Evolutionary conservation across 768 basidiomycete genomes (phyloP).

Genomic region (Hericium coralloides): DNA sequence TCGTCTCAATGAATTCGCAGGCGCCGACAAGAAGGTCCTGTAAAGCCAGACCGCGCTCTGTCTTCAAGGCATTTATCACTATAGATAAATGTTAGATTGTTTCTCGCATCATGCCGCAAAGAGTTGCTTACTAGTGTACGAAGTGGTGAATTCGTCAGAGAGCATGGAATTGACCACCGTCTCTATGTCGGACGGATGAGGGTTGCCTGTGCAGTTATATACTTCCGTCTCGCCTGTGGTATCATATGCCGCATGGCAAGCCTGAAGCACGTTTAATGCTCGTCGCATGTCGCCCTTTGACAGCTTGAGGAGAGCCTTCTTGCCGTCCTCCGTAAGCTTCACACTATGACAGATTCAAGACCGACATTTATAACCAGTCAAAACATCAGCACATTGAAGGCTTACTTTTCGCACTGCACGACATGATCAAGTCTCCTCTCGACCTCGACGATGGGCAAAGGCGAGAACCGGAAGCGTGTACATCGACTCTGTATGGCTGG

Average conservation of each 20-base stretch:
- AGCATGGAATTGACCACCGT: slow-evolving; percentile 93
- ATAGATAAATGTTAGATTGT: background rate
- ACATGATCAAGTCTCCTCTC: slow-evolving; percentile 74
- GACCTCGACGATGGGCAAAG: slow-evolving; percentile 77
- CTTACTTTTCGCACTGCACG: slow-evolving; percentile 78
- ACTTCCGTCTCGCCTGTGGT: slow-evolving; percentile 81
- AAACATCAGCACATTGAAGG: slow-evolving; percentile 1
- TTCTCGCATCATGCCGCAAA: background rate
- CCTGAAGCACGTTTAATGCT: slow-evolving; percentile 92
- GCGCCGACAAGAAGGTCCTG: slow-evolving; percentile 91
- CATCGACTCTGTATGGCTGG: slow-evolving; percentile 98
- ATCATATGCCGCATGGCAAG: slow-evolving; percentile 96
- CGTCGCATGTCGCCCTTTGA: slow-evolving; percentile 97
- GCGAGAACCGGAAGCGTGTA: slow-evolving; percentile 95
- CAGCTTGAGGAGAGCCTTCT: slow-evolving; percentile 84
- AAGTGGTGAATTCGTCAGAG: slow-evolving; percentile 88
- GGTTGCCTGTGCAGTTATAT: slow-evolving; percentile 95
- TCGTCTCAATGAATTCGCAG: slow-evolving; percentile 80
- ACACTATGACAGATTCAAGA: slow-evolving; percentile 41
- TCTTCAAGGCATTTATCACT: slow-evolving; percentile 87
- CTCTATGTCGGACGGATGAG: slow-evolving; percentile 92
- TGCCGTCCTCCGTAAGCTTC: slow-evolving; percentile 79
- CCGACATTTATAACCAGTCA: background rate
- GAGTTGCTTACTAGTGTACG: slow-evolving; percentile 58
- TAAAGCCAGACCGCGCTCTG: slow-evolving; percentile 86